A percentile compares a stretch with the other conserved stretches of the same genome.
Evolutionary conservation across 2,329 filamentous ascomycete genomes (phyloP).

Genomic region (Beauveria sp.): DNA sequence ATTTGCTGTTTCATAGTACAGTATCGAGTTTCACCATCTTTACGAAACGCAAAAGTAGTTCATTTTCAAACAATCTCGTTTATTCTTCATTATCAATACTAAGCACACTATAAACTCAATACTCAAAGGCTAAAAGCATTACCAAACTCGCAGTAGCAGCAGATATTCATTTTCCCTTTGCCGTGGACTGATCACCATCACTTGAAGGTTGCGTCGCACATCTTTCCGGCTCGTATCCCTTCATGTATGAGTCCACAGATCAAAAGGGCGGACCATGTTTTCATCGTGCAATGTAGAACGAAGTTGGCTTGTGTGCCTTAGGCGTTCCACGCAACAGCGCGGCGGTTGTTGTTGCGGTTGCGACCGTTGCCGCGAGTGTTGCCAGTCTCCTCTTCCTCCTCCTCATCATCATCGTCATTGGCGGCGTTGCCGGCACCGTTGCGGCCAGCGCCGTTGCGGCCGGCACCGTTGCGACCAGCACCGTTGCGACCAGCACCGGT

Average conservation of each 20-base stretch:
- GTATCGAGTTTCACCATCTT: not conserved
- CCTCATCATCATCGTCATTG: not conserved
- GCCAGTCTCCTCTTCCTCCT: constrained; percentile 7
- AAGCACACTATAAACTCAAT: not conserved
- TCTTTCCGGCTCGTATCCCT: not conserved
- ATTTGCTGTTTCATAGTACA: not conserved
- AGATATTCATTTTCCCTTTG: not conserved
- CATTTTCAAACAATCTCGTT: not conserved
- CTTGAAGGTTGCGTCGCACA: not conserved
- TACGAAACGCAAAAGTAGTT: not conserved
- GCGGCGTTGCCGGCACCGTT: not conserved
- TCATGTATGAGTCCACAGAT: not conserved
- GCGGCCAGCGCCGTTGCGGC: not conserved
- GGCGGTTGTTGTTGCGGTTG: constrained; percentile 10
- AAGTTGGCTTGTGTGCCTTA: constrained; percentile 1
- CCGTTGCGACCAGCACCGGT: not conserved
- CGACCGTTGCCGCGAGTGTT: not conserved
- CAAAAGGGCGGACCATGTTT: not conserved
- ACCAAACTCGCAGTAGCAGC: not conserved
- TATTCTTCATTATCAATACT: not conserved
- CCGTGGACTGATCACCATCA: not conserved
- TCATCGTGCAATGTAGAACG: not conserved
- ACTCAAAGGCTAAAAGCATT: not conserved
- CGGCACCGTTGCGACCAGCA: not conserved
- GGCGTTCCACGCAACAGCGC: constrained; percentile 14